Percentiles rank a stretch among this genome's conserved stretches.
phyloP scores from a whole-genome alignment of 2,329 filamentous ascomycete species.

The Penicillium sumatraense region DNA sequence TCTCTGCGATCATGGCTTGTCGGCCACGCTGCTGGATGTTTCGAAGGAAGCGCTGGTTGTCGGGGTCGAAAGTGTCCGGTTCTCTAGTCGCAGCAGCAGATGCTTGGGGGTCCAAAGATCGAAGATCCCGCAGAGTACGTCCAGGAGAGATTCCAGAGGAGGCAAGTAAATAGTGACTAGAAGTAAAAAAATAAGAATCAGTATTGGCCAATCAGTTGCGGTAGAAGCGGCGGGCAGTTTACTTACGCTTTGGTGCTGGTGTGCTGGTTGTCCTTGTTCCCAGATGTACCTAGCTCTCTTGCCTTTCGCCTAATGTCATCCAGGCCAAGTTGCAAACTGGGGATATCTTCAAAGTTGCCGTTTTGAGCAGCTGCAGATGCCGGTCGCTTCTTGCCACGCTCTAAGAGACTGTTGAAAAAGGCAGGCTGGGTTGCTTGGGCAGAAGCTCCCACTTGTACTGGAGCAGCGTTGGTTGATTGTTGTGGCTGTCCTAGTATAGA shows the following conservation, averaged over 20 bases:
- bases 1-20: constrained; percentile 86
- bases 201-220: no score
- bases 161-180: constrained; percentile 86
- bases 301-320: constrained; percentile 80
- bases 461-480: constrained; percentile 25
- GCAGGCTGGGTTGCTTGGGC: constrained; percentile 55
- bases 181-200: constrained; percentile 5
- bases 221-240: neutral
- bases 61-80: constrained; percentile 55
- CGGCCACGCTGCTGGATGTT: constrained; percentile 90
- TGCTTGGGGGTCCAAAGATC: constrained; percentile 74
- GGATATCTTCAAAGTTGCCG: constrained; percentile 72
- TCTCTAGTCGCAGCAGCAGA: constrained; percentile 45
- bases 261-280: constrained; percentile 50
- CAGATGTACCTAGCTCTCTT: constrained; percentile 75
- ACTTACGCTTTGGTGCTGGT: constrained; percentile 60
- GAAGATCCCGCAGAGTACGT: constrained; percentile 82
- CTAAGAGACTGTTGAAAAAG: constrained; percentile 68
- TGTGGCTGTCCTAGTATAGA: constrained; percentile 35
- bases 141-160: constrained; percentile 91
- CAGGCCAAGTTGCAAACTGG: constrained; percentile 86
- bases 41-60: constrained; percentile 74
- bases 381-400: constrained; percentile 69
- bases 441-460: constrained; percentile 29
- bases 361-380: constrained; percentile 65